Evolutionary conservation across 345 rosid species (phyloP), one percentile per base, ranked within the genome.

Genomic region (Lenwebbia sp.): DNA sequence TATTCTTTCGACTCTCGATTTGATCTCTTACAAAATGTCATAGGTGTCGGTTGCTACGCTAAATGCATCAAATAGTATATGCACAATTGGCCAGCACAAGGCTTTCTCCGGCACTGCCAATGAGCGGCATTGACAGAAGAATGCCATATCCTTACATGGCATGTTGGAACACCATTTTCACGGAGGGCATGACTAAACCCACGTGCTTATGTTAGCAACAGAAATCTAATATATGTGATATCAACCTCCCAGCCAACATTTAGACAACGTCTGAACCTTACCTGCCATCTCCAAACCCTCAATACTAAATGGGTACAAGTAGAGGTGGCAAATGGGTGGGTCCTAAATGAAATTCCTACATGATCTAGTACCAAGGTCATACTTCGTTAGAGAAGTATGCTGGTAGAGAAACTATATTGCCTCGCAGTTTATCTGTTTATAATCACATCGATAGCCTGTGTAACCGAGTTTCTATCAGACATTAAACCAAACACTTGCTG

Each of bases 91-190:
- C 44, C 78, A 17, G 44, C 47, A 33, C 23, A 19, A 65, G 23
- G 44, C 25, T 33, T 65, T 33, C 47, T 65, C 13, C 0, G 1
- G 62, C 14, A 56, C 78, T 33, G 44, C 78, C 25, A 65, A 4
- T 65, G 25, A 65, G 44, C 0, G 0, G 23, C 44, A 65, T 65
- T 0, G 0, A 65, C 78, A 4, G 19, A 65, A 65, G 76, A 65
- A 33, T 4, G 78, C 17, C 78, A 65, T 30, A 65, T 65, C 23
- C 76, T 8, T 17, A 65, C 76, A 0, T 30, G 6, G 22, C 11
- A 62, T 21, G 22, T 62, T 30, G 19, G 40, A 14, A 62, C 74
- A 28, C 40, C 74, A 62, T 28, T 14, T 60, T 14, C 21, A 60
- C 5, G 0, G 74, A 7, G 21, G 21, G 40, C 22, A 60, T 21